A percentile compares a stretch with the other conserved stretches of the same genome.
Evolutionary conservation across 805 yeast genomes (phyloP).

Genomic region (Brettanomyces bruxellensis): DNA sequence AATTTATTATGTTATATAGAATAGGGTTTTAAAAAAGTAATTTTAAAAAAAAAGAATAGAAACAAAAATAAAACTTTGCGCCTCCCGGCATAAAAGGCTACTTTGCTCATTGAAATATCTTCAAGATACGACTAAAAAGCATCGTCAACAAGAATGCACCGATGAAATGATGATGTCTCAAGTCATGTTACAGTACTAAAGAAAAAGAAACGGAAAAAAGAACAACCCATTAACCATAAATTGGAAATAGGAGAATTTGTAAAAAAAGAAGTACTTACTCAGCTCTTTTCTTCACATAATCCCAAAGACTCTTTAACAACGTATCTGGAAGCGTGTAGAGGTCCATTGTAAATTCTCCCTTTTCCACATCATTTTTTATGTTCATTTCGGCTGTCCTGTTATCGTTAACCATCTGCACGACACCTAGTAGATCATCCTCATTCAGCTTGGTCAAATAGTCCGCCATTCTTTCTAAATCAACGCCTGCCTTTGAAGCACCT

Average conservation of each 20-base stretch:
- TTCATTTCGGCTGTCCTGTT: conserved; percentile 93
- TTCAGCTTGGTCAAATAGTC: conserved; percentile 78
- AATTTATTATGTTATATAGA: background rate
- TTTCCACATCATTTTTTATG: conserved; percentile 89
- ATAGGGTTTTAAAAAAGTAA: too few species aligned
- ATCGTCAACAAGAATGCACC: too few species aligned
- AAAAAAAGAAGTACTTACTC: conserved; percentile 7
- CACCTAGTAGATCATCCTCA: conserved; percentile 89
- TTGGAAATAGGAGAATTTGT: background rate
- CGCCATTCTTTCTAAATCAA: conserved; percentile 87
- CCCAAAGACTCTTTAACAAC: conserved; percentile 87
- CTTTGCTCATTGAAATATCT: too few species aligned
- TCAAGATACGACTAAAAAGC: too few species aligned
- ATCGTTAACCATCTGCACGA: conserved; percentile 96
- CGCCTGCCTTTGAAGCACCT: conserved; percentile 58
- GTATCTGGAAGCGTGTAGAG: conserved; percentile 88
- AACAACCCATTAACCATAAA: background rate
- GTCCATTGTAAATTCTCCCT: conserved; percentile 96
- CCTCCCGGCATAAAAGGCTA: too few species aligned
- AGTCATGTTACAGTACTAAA: background rate
- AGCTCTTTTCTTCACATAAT: conserved; percentile 70
- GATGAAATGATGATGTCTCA: too few species aligned
- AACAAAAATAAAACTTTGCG: too few species aligned
- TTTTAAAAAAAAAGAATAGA: too few species aligned
- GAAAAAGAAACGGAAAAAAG: background rate